Evolutionary conservation across 23 red algal species (phyloP), one percentile per base, ranked within the genome.

Genomic region (Gracilaria gracilis): DNA sequence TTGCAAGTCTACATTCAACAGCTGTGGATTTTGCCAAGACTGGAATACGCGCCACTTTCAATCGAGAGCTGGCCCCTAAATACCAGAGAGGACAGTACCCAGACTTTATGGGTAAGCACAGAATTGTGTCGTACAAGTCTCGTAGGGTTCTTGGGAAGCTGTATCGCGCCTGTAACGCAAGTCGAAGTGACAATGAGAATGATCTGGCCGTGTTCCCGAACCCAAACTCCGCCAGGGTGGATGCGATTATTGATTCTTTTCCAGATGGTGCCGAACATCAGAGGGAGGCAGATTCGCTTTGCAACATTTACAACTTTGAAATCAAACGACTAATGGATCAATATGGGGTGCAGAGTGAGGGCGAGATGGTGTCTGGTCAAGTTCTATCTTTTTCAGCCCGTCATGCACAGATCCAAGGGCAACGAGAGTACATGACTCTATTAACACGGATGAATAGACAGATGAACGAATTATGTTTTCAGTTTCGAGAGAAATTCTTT

Each of bases 11-110:
- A 39, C 58, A 66, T 69, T 69, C 58, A 16, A 44, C 36, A 27
- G 82, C 82, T 40, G 82, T 86, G 8, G 82, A 86, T 44, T 86
- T 86, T 44, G 57, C 82, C 27, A 86, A 86, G 24, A 86, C 82
- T 9, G 82, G 82, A 23, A 71, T 86, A 71, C 82, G 5, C 39
- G 82, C 82, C 31, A 2, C 20, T 38, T 8, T 80, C 46, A 9
- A 9, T 46, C 29, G 12, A 28, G 46, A 80, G 9, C 46, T 80
- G 23, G 17, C 37, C 5, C 19, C 36, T 35, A 51, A 57, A 8
- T 31, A 86, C 11, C 51, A n/a, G 34, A 51, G 6, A 66, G 7
- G 14, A 14, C 54, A 86, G 36, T 86, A 86, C 49, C 82, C 82
- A 21, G 82, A 86, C 55, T 86, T 69, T 29, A 86, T 86, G 82